Base-by-base conservation (phyloP, 75 land plant genomes). In the Picea glauca region DNA sequence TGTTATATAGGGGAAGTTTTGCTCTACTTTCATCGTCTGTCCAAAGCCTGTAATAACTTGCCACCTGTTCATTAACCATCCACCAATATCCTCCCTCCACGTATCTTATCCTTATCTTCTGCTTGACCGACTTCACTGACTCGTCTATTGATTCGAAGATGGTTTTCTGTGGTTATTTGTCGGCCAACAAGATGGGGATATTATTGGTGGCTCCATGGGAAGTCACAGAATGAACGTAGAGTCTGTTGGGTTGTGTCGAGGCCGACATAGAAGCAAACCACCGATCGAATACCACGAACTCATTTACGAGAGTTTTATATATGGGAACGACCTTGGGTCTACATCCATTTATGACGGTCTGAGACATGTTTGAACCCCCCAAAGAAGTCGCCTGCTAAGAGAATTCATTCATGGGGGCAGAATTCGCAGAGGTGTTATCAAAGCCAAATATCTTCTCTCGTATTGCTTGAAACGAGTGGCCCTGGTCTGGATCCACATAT, bases 221-320 rank as follows among this genome's bases (percentile, higher is more conserved):
- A 50, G 96, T 96, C 35, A 91, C 26, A 26, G 26, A 26, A 26
- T 26, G 26, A 26, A 26, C 26, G 26, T 26, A 26, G 26, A 26
- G 26, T 96, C 78, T 96, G 31, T 96, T 96, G n/a, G n/a, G n/a
- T 85, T 96, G 99, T 54, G 99, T 96, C 38, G 91, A 86, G 12
- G 96, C 82, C 50, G 99, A 96, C 23, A 91, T 78, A 13, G 99
- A 87, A 65, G 99, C 87, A 79, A 93, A 93, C 99, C 99, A 96
- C 59, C 91, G 79, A 79, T 96, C 99, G 82, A 86, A 92, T 1
- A 93, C 89, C 3, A 86, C 90, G 23, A 26, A 26, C 26, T 26
- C 26, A 26, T 26, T 26, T 26, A 26, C 26, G 26, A 26, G 26
- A 26, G 26, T 26, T 26, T 26, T 26, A 26, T 26, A 26, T 26